Conservation (phyloP, 208 protist genomes). For the Trypanosoma scelopori region DNA sequence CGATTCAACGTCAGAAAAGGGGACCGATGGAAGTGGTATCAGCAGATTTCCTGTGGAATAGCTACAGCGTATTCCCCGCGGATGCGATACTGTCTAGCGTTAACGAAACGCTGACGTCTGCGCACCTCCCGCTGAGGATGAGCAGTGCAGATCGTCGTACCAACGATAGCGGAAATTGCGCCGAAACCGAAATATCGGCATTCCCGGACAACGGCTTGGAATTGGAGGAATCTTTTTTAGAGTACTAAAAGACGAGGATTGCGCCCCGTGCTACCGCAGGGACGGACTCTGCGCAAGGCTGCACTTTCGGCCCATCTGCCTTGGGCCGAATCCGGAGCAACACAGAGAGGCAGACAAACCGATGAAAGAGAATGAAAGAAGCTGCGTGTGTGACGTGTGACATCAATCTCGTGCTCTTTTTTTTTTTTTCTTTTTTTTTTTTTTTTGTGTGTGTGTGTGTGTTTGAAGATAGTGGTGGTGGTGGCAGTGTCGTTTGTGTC, state of each 20-base stretch:
- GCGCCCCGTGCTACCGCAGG: too few relatives aligned
- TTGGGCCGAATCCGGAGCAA: too few relatives aligned
- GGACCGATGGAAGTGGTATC: conserved; percentile 29
- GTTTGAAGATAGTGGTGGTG: too few relatives aligned
- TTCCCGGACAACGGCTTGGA: conserved; percentile 9
- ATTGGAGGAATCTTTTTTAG: conserved; percentile 2
- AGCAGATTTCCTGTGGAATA: not conserved
- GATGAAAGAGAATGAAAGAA: not conserved
- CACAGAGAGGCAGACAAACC: too few relatives aligned
- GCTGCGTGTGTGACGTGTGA: too few relatives aligned
- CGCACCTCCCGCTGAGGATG: not conserved
- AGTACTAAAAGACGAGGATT: not conserved
- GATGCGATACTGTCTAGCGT: not conserved
- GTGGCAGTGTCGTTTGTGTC: not conserved
- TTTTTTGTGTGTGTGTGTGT: too few relatives aligned
- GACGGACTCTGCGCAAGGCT: too few relatives aligned
- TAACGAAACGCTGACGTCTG: not conserved
- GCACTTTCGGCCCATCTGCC: too few relatives aligned
- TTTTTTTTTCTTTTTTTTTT: too few relatives aligned
- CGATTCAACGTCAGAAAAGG: conserved; percentile 37
- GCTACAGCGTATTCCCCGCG: not conserved
- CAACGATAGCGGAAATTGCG: conserved; percentile 12
- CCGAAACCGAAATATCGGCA: conserved; percentile 21
- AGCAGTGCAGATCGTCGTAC: not conserved
- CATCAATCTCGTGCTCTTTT: too few relatives aligned